Evolutionary conservation across 163 green algal species (phyloP), one percentile per base, ranked within the genome.

Genomic region (Scenedesmus sp.): DNA sequence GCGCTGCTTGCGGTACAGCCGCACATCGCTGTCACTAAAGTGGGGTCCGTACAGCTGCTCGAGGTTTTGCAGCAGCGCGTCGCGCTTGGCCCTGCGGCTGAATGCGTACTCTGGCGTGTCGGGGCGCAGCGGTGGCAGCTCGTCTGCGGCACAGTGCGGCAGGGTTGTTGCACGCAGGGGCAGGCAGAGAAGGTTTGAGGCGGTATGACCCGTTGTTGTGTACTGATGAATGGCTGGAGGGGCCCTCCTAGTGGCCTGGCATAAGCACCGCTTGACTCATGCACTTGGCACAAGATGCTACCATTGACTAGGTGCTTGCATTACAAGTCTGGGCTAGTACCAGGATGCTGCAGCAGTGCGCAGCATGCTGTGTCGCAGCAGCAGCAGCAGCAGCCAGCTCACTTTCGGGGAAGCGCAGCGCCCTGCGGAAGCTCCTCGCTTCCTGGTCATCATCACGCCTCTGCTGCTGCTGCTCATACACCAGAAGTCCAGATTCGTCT

Each of bases 1-100:
- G 56, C 91, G 70, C 64, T 88, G 77, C 82, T 83, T 86, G 23
- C 91, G 82, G 82, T 94, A 94, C 26, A 89, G 57, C 18, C 91
- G 90, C 34, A 93, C 90, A 55, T 93, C 82, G 16, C 55, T 82
- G 70, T 93, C 90, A 73, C 55, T 73, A 64, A 59, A 84, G 57
- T 87, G 62, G 20, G 88, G 88, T 8, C 88, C 88, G 54, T 92
- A 92, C 56, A 82, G 77, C 46, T 92, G 59, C 77, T 76, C 9
- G 8, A 92, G 74, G 52, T 81, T 15, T 46, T 79, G 46, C 62
- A 82, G 52, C 34, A 92, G 70, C 18, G 81, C 55, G 87, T 26
- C 66, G 76, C 57, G 87, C n/a, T 70, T 52, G 76, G 74, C 87
- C 54, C 15, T 79, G 56, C 46, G 66, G n/a, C 70, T 79, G 70